Evolutionary conservation across 176 grass and related monocot species (phyloP).

Genomic region (Neostapfia colusana): DNA sequence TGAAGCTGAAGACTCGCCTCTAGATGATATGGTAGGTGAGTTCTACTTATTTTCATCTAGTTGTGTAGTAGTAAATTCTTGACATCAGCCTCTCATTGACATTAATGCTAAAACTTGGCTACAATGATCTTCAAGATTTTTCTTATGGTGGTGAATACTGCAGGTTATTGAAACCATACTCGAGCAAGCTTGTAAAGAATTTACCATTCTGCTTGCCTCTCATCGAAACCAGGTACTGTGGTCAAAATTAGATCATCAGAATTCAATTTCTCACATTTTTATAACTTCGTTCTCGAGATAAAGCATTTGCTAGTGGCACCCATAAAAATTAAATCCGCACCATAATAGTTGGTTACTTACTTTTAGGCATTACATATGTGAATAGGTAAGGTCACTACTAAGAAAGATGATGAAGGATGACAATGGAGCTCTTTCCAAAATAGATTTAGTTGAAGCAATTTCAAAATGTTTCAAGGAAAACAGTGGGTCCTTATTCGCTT

Average conservation of each 20-base stretch:
- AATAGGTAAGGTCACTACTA: slow-evolving; percentile 61
- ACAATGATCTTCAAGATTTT: slow-evolving; percentile 16
- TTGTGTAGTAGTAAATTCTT: too few species aligned
- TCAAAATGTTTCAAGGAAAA: slow-evolving; percentile 51
- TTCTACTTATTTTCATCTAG: slow-evolving; percentile 36
- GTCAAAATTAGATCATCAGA: not conserved
- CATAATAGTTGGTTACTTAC: slow-evolving; percentile 24
- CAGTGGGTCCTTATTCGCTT: slow-evolving; percentile 25
- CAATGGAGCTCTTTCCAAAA: slow-evolving; percentile 40
- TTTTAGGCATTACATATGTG: slow-evolving; percentile 2
- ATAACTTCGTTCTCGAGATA: not conserved
- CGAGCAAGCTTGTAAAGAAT: slow-evolving; percentile 79
- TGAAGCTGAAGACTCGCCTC: slow-evolving; percentile 55
- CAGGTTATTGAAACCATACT: slow-evolving; percentile 79
- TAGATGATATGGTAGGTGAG: slow-evolving; percentile 90
- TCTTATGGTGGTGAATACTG: slow-evolving; percentile 16
- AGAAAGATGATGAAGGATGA: slow-evolving; percentile 69
- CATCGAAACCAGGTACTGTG: slow-evolving; percentile 64
- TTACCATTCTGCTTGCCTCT: slow-evolving; percentile 57
- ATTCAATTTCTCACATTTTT: not conserved
- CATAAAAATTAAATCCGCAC: not conserved
- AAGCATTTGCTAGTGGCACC: not conserved
- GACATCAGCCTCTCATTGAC: too few species aligned
- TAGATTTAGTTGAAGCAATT: slow-evolving; percentile 57
- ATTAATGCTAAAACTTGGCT: slow-evolving; percentile 4